Percentiles rank a stretch among this genome's conserved stretches.
Evolutionary conservation across 1,139 yeast genomes (phyloP).

Genomic region (Debaryomyces fabryi): DNA sequence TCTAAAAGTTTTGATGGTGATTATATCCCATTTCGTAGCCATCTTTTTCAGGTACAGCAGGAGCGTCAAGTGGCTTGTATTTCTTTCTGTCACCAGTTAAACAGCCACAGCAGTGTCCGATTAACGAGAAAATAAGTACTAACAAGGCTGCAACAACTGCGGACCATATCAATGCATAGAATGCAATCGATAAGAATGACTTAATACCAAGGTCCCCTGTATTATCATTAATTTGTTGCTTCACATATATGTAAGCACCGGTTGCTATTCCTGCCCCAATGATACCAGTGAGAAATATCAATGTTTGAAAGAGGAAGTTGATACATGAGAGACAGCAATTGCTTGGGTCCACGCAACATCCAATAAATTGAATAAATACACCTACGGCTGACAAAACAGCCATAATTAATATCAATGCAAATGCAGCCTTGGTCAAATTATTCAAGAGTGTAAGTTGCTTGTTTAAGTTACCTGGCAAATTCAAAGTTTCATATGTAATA

Average conservation of each 20-base stretch:
- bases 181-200: slow-evolving; percentile 41
- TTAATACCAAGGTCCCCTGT: slow-evolving; percentile 37
- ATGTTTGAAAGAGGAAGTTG: slow-evolving; percentile 38
- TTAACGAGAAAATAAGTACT: slow-evolving; percentile 35
- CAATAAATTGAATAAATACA: slow-evolving; percentile 33
- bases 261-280: slow-evolving; percentile 42
- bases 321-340: slow-evolving; percentile 43
- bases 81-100: slow-evolving; percentile 38
- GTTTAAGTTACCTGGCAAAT: slow-evolving; percentile 42
- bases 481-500: slow-evolving; percentile 28
- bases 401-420: slow-evolving; percentile 33
- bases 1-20: slow-evolving; percentile 16
- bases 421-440: slow-evolving; percentile 27
- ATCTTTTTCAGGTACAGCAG: slow-evolving; percentile 9
- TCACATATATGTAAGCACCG: slow-evolving; percentile 32
- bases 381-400: slow-evolving; percentile 33
- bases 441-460: slow-evolving; percentile 35
- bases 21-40: slow-evolving; percentile 30
- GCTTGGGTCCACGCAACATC: slow-evolving; percentile 39
- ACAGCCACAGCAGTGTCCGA: slow-evolving; percentile 50
- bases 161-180: slow-evolving; percentile 49
- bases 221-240: slow-evolving; percentile 35
- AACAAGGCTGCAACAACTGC: slow-evolving; percentile 41
- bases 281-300: slow-evolving; percentile 33
- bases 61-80: slow-evolving; percentile 28